Conservation (phyloP, 768 basidiomycete species). For the Zangia roseola region DNA sequence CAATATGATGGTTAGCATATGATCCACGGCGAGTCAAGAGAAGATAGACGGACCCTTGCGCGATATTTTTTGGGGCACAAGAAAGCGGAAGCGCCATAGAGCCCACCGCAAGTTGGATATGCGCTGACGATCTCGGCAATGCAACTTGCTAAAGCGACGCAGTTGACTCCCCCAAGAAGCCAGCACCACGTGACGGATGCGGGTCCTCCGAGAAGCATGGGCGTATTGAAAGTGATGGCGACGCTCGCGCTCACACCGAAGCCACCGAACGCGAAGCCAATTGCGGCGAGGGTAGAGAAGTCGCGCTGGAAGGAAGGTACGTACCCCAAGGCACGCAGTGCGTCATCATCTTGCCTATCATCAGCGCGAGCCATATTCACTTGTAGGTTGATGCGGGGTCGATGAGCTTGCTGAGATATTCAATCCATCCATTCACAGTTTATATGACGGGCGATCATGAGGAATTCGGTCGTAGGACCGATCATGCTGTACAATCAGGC, state of each 20-base stretch:
- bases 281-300: slow-evolving; percentile 40
- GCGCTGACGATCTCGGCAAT: slow-evolving; percentile 32
- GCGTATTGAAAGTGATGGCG: slow-evolving; percentile 39
- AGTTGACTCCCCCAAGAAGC: slow-evolving; percentile 28
- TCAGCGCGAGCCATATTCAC: background rate
- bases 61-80: slow-evolving; percentile 63
- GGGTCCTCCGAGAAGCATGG: slow-evolving; percentile 36
- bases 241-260: slow-evolving; percentile 38
- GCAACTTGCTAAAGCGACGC: slow-evolving; percentile 28
- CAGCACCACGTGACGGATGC: slow-evolving; percentile 38
- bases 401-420: no score
- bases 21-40: background rate
- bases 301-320: slow-evolving; percentile 40
- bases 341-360: slow-evolving; percentile 18
- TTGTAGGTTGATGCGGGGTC: slow-evolving; percentile 4
- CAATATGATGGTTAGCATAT: background rate
- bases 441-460: no score
- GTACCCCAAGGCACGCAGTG: slow-evolving; percentile 29
- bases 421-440: no score
- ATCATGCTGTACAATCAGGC: no score
- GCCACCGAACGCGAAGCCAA: slow-evolving; percentile 33
- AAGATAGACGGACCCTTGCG: slow-evolving; percentile 46
- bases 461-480: no score
- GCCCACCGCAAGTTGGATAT: slow-evolving; percentile 28
- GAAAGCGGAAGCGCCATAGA: slow-evolving; percentile 78